Evolutionary conservation across 805 yeast genomes (phyloP), one percentile per base, ranked within the genome.

Genomic region (Isabelozyma rhagii): DNA sequence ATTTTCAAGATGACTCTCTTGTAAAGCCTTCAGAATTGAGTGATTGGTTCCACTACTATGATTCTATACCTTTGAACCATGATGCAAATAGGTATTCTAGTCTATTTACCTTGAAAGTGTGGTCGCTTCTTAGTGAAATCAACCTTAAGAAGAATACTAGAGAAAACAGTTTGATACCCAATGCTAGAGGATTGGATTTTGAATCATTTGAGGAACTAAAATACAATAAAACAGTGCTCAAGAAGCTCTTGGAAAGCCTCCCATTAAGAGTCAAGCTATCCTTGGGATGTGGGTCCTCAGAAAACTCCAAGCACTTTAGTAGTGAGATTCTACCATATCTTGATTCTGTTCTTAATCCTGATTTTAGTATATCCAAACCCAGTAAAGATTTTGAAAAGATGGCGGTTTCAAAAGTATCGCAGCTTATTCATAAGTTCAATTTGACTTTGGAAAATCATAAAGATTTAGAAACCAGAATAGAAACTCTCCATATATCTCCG

Each of bases 1-100:
- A 83, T 59, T 74, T 56, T 36, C 75, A 85, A 41, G 96, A 89
- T 55, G 84, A 81, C 48, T 72, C 82, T 44, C 66, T 89, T 27
- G 55, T 55, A 8, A 85, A 84, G 55, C 87, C 96, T 0, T 65
- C 79, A 11, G 69, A 65, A 25, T 69, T 90, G 8, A 79, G 87
- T 41, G 94, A 89, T 53, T 92, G 96, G 96, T 61, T 88, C 28
- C 78, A 68, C 55, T 88, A 87, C 61, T 80, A 84, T 53, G 97
- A 92, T 62, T 44, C 68, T n/a, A 65, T 85, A 62, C 64, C 59
- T 3, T 48, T 66, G 39, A 54, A 52, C 10, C 71, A 71, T 44
- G 75, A 74, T 51, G 74, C 75, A 3, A 68, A 75, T 25, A 70
- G 79, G 18, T 91, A 89, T 58, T 72, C 78, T 4, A 68, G 84